These are phyloP conservation scores for Pseudopyrenochaeta lycopersici DNA, from an alignment of 2,329 filamentous ascomycete species.

Conservation along the genomic window DNA sequence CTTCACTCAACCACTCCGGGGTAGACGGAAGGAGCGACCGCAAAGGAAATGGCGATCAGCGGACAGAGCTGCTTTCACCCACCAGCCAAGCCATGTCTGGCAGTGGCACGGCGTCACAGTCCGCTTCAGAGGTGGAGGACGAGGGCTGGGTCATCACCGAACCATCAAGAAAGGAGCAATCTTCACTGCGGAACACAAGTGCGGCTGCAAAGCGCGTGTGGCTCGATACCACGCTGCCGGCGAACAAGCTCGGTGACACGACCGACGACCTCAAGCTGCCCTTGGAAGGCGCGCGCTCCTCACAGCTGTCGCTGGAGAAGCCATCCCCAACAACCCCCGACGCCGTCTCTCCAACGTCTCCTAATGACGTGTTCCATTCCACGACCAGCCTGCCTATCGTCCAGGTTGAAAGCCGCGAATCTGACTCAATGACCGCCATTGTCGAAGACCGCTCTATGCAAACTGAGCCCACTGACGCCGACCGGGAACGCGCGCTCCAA, in stretches of 20 bases:
- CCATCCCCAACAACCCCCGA: slow-evolving; percentile 40
- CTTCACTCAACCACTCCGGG: slow-evolving; percentile 26
- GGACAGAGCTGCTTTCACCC: slow-evolving; percentile 34
- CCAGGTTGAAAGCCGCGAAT: slow-evolving; percentile 58
- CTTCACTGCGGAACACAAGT: slow-evolving; percentile 18
- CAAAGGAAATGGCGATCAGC: slow-evolving; percentile 35
- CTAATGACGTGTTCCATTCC: slow-evolving; percentile 58
- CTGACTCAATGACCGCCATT: slow-evolving; percentile 47
- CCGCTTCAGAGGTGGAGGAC: slow-evolving; percentile 48
- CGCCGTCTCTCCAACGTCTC: slow-evolving; percentile 50
- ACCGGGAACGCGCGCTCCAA: slow-evolving; percentile 78
- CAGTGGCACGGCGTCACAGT: slow-evolving; percentile 29
- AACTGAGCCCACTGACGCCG: slow-evolving; percentile 67
- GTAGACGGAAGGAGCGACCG: slow-evolving; percentile 31
- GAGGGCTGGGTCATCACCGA: slow-evolving; percentile 50
- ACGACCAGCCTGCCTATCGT: slow-evolving; percentile 61
- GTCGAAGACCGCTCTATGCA: slow-evolving; percentile 41
- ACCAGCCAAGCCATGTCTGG: slow-evolving; percentile 23
- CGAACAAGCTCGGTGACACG: slow-evolving; percentile 42
- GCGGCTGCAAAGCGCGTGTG: slow-evolving; percentile 48
- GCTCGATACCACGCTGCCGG: slow-evolving; percentile 50
- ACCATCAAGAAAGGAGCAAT: slow-evolving; percentile 35
- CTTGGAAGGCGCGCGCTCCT: slow-evolving; percentile 48
- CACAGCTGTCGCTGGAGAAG: slow-evolving; percentile 47
- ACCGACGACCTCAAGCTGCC: slow-evolving; percentile 47